Evolutionary conservation across 768 basidiomycete species (phyloP).

Genomic region (Tulasnella calospora): DNA sequence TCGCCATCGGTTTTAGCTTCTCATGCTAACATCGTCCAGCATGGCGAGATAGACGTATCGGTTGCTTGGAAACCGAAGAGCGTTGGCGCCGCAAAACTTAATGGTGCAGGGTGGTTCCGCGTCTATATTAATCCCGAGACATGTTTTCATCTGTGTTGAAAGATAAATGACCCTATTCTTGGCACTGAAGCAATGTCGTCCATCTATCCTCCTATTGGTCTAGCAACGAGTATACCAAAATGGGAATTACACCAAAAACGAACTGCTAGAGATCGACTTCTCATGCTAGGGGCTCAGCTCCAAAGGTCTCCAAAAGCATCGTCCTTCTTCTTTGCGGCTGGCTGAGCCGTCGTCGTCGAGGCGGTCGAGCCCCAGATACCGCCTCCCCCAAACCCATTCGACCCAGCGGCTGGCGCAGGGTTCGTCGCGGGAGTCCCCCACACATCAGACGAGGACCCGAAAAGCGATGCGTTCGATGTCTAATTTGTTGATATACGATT

Average conservation of each 20-base stretch:
- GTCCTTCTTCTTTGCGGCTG: slow-evolving; percentile 50
- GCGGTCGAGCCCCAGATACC: background rate
- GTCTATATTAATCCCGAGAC: too few relatives aligned
- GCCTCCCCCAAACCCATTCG: background rate
- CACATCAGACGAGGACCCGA: background rate
- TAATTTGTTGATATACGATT: background rate
- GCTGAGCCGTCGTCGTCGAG: background rate
- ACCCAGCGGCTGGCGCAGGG: background rate
- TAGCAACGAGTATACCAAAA: background rate
- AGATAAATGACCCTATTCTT: background rate
- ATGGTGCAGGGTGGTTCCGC: too few relatives aligned
- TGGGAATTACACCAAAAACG: background rate
- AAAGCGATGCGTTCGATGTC: background rate
- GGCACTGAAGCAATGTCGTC: background rate
- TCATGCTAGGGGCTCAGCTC: slow-evolving; percentile 33
- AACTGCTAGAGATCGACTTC: background rate
- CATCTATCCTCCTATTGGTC: background rate
- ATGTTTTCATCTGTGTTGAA: background rate
- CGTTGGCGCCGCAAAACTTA: too few relatives aligned
- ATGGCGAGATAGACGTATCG: too few relatives aligned
- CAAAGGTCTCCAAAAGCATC: slow-evolving; percentile 80
- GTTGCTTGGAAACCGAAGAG: too few relatives aligned
- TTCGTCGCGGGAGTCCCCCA: background rate
- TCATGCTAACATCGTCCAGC: too few relatives aligned
- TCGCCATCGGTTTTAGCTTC: too few relatives aligned